Conservation (phyloP, 768 basidiomycete species). For the Lactarius vividus region DNA sequence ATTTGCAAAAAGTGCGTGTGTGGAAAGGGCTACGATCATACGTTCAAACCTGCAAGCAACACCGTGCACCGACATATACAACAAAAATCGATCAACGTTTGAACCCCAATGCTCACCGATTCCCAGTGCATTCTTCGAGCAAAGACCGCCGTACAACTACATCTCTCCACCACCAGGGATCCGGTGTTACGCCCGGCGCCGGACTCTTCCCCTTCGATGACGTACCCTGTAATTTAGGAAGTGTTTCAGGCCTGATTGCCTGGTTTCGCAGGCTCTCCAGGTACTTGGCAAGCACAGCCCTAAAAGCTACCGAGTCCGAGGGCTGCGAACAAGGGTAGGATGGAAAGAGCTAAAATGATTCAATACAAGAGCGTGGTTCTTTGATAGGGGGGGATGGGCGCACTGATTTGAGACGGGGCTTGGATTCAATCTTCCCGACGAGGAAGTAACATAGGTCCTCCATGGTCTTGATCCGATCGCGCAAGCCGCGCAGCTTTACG, state of each 20-base stretch:
- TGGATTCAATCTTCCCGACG: conserved; percentile 43
- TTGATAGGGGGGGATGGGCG: conserved; percentile 21
- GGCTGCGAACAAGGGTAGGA: conserved; percentile 53
- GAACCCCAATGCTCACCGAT: conserved; percentile 38
- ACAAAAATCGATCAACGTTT: conserved; percentile 3
- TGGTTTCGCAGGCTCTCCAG: conserved; percentile 46
- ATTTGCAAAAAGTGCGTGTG: conserved; percentile 44
- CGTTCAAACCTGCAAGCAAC: conserved; percentile 46
- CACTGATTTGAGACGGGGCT: conserved; percentile 32
- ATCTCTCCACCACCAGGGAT: conserved; percentile 56
- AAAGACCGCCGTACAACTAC: conserved; percentile 54
- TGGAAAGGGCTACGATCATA: conserved; percentile 50
- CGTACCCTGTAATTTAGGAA: conserved; percentile 15
- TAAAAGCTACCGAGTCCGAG: conserved; percentile 51
- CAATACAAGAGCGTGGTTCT: conserved; percentile 5
- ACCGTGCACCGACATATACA: conserved; percentile 16
- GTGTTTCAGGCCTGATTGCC: conserved; percentile 36
- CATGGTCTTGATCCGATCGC: conserved; percentile 50
- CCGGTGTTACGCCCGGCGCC: conserved; percentile 11
- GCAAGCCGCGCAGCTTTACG: conserved; percentile 43
- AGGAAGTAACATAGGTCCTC: conserved; percentile 53
- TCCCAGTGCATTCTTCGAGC: conserved; percentile 53
- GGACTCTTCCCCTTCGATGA: conserved; percentile 27
- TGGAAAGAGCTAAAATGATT: conserved; percentile 41
- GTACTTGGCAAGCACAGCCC: conserved; percentile 50